Base-by-base conservation (phyloP, 1,284 basidiomycete genomes). In the Ustilago lituana region DNA sequence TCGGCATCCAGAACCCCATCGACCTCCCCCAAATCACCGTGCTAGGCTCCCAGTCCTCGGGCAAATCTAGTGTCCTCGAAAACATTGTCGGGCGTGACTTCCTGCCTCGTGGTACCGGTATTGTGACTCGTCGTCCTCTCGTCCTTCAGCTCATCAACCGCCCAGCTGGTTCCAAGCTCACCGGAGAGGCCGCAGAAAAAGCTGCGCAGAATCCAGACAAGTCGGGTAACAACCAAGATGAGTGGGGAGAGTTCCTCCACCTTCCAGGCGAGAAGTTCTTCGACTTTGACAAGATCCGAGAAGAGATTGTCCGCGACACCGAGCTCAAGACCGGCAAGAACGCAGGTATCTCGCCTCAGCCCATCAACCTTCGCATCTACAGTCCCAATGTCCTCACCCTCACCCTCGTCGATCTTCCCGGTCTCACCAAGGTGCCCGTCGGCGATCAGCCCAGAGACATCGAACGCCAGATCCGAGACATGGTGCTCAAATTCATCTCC, bases 221-320 rank as follows among this genome's bases (percentile, higher is more conserved):
- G 29, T 44, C 54, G 15, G 53, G 37, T 33, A 54, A 72, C 52
- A 63, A 74, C 43, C 41, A 46, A 45, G 66, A 88, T 87, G 23
- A 94, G 94, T 98, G 94, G 89, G 95, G 89, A 49, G 95, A 98
- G 83, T 98, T 98, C 84, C 87, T 98, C 27, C 95, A 98, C 83
- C 87, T 95, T 41, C 94, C 95, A 63, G 94, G 97, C 86, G 93
- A 93, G 81, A 89, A 91, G 48, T 98, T 95, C 84, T 94, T 92
- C 43, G 94, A 98, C 82, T 98, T 96, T 82, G 86, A 87, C 48
- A 94, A 98, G 78, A 91, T 98, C 73, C 87, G 94, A 35, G 90
- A 90, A 71, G 96, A 99, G 85, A 98, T 99, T 68, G 95, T 98
- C 84, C 91, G 93, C 81, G 96, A 99, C 86, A 98, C 96, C 4